Percentiles rank a stretch among this genome's conserved stretches.
These are phyloP conservation scores for Gomphus bonarii DNA, from an alignment of 1,284 basidiomycete genomes.

Conservation along the genomic window DNA sequence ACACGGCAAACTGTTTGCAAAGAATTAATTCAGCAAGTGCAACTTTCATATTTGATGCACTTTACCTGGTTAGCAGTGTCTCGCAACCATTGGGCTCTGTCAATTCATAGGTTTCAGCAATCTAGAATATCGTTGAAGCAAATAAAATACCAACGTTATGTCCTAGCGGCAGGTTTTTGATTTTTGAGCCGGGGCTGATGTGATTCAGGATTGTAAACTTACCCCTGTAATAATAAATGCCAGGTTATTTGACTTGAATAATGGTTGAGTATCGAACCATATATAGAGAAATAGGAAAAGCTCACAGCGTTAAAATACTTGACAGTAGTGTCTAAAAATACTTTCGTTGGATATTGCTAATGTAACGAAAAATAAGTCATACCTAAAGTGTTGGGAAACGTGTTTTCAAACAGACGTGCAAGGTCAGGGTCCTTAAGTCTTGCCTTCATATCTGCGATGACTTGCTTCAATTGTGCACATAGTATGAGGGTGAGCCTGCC, in stretches of 20 bases:
- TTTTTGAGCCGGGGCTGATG: not conserved
- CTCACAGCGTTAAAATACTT: constrained; percentile 50
- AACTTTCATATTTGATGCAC: not conserved
- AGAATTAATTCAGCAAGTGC: constrained; percentile 5
- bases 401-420: constrained; percentile 66
- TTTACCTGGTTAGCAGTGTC: constrained; percentile 65
- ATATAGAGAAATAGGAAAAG: constrained; percentile 6
- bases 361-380: constrained; percentile 13
- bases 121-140: constrained; percentile 39
- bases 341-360: not conserved
- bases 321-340: constrained; percentile 53
- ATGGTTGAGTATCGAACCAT: not conserved
- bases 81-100: constrained; percentile 41
- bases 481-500: not conserved
- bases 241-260: constrained; percentile 44
- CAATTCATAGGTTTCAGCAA: not conserved
- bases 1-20: constrained; percentile 48
- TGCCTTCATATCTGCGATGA: constrained; percentile 57
- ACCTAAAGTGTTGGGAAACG: constrained; percentile 71
- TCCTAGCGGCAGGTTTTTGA: constrained; percentile 32
- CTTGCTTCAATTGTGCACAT: constrained; percentile 32
- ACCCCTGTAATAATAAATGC: constrained; percentile 72
- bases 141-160: constrained; percentile 40
- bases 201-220: constrained; percentile 18
- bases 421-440: constrained; percentile 64